These are phyloP conservation scores for Fusarium scirpi DNA, from an alignment of 2,329 filamentous ascomycete species.

Conservation along the genomic window DNA sequence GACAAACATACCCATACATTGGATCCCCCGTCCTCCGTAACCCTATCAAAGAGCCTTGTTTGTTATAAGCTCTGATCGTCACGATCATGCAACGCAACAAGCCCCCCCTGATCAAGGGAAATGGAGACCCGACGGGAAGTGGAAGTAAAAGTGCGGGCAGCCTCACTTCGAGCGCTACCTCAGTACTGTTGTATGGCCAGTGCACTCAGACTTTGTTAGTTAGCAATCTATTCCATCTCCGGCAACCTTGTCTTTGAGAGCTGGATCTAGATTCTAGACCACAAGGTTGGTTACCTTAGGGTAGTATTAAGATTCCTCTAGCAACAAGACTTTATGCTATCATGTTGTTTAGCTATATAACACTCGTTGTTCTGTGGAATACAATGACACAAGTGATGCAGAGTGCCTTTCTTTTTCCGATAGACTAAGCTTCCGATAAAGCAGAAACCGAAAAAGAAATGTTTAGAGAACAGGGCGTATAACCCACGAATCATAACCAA, in stretches of 20 bases:
- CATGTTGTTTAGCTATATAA: not conserved
- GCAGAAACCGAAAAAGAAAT: not conserved
- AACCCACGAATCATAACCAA: not conserved
- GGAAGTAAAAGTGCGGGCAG: conserved; percentile 10
- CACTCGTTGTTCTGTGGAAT: not conserved
- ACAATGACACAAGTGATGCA: conserved; percentile 9
- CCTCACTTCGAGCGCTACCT: conserved; percentile 22
- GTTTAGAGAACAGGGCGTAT: not conserved
- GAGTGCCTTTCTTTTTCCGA: conserved; percentile 4
- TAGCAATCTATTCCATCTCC: conserved; percentile 5
- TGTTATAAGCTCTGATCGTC: conserved; percentile 30
- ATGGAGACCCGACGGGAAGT: conserved; percentile 17
- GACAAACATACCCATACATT: not conserved
- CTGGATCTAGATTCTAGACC: conserved; percentile 6
- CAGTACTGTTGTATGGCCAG: conserved; percentile 13
- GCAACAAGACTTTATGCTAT: conserved; percentile 8
- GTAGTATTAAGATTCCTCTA: not conserved
- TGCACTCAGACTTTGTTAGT: conserved; percentile 12
- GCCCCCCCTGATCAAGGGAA: conserved; percentile 18
- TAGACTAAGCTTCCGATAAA: conserved; percentile 4
- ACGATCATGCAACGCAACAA: conserved; percentile 27
- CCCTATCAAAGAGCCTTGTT: conserved; percentile 28
- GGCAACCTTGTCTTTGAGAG: conserved; percentile 6
- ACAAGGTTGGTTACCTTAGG: not conserved
- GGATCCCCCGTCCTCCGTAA: conserved; percentile 11